Evolutionary conservation across 805 yeast species (phyloP).

Genomic region (Cyberlindnera saturnus): DNA sequence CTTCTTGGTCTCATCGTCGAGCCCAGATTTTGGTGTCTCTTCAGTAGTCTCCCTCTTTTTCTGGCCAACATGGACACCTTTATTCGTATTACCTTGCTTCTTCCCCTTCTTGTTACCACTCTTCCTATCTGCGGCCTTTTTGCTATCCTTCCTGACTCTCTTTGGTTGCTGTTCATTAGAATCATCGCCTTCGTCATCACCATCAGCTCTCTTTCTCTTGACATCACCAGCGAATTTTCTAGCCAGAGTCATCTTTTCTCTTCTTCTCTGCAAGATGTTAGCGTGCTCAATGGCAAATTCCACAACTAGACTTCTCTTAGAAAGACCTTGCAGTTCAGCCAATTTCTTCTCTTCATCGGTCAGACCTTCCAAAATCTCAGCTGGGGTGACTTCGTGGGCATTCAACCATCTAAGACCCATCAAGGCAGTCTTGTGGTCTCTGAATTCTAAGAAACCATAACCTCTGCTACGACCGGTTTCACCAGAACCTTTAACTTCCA

Average conservation of each 20-base stretch:
- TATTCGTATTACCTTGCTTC: conserved; percentile 41
- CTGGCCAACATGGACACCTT: conserved; percentile 27
- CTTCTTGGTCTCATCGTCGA: conserved; percentile 52
- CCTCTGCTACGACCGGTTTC: conserved; percentile 91
- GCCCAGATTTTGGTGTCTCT: conserved; percentile 27
- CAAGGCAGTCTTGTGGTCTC: conserved; percentile 87
- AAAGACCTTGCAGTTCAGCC: conserved; percentile 46
- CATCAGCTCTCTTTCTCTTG: conserved; percentile 23
- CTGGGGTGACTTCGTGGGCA: conserved; percentile 75
- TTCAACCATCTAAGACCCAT: conserved; percentile 98
- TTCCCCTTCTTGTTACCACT: conserved; percentile 13
- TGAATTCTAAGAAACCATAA: conserved; percentile 89
- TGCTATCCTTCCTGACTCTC: conserved; percentile 6
- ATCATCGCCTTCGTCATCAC: conserved; percentile 16
- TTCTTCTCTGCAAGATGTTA: conserved; percentile 85
- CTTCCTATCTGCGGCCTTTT: background rate
- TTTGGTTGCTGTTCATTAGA: conserved; percentile 14
- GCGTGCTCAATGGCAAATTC: conserved; percentile 97
- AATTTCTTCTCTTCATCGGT: conserved; percentile 58
- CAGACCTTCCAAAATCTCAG: conserved; percentile 68
- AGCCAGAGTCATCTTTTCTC: conserved; percentile 51
- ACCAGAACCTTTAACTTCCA: conserved; percentile 87
- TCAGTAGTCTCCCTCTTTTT: conserved; percentile 9
- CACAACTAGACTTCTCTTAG: conserved; percentile 71
- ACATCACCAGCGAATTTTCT: conserved; percentile 26